Evolutionary conservation across 163 green algal genomes (phyloP), one percentile per base, ranked within the genome.

Genomic region (Volvox carteri): DNA sequence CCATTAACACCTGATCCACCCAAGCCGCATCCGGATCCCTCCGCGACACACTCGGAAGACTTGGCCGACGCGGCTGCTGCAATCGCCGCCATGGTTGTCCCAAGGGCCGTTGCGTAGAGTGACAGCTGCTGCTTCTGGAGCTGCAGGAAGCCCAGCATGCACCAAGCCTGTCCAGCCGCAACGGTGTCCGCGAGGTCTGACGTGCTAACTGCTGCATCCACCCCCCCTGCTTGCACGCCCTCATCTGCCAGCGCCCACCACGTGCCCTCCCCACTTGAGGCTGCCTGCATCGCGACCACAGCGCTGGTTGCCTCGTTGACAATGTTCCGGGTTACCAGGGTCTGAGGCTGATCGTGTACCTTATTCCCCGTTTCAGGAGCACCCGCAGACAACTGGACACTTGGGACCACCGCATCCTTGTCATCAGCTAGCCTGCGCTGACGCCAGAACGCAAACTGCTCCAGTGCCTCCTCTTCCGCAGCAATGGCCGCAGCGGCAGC

Each of bases 81-180:
- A 1, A 78, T 41, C 39, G 39, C 21, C 18, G 18, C 70, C 11
- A 78, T 37, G 39, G 12, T 78, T 16, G 39, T 78, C 39, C 70
- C 70, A 6, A 78, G 39, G 39, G 56, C 16, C 2, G 70, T 52
- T 21, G 70, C 70, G 77, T 60, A 54, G 1, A 85, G 35, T 21
- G 77, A 50, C 77, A 85, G 8, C 18, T 19, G 77, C 77, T 72
- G 77, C 52, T 39, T 54, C 50, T 73, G 52, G 50, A 72, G 2
- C 23, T 73, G 33, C 77, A 50, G 33, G 8, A 42, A 65, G 16
- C 39, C 41, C 70, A 78, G 11, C 11, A 39, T 39, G 39, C 70
- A 78, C 39, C 46, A 46, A 2, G 65, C 65, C 33, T 21, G 33
- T 12, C 33, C 65, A 48, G 65, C 8, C 4, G n/a, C 30, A 75